Conservation (phyloP, 176 grass and related monocot species). For the Triticum monococcum region DNA sequence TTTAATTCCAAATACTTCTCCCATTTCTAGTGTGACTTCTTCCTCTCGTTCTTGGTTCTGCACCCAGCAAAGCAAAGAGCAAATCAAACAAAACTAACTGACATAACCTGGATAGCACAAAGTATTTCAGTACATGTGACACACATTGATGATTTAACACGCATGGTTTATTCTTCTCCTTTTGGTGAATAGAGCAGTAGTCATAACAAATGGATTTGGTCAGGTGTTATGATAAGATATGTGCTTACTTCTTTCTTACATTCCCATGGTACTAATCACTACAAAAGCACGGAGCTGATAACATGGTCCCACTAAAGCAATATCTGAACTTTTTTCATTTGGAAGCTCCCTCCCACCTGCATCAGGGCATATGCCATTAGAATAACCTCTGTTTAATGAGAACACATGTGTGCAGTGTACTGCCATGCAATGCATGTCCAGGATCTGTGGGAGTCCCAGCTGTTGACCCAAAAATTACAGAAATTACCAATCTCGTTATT, state of each 20-base stretch:
- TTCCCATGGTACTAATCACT: neutral
- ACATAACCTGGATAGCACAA: neutral
- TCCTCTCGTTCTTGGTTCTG: neutral
- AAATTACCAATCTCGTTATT: neutral
- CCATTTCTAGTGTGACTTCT: neutral
- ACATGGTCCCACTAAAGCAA: conserved; percentile 5
- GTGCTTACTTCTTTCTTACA: neutral
- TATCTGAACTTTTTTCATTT: neutral
- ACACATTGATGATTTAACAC: neutral
- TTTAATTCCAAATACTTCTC: neutral
- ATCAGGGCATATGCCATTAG: neutral
- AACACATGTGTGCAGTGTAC: neutral
- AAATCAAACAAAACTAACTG: neutral
- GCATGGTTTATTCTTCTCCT: neutral
- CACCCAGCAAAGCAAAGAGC: neutral
- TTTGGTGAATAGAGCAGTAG: neutral
- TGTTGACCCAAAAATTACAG: neutral
- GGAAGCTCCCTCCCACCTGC: neutral
- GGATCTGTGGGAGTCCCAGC: neutral
- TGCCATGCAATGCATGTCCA: neutral
- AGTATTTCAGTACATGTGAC: neutral
- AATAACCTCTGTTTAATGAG: neutral
- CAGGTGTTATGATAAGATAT: neutral
- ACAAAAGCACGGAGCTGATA: neutral
- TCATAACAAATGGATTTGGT: conserved; percentile 3